Percentiles rank a stretch among this genome's conserved stretches.
phyloP scores from a whole-genome alignment of 768 basidiomycete species.

The Dacryopinax primogenitus region DNA sequence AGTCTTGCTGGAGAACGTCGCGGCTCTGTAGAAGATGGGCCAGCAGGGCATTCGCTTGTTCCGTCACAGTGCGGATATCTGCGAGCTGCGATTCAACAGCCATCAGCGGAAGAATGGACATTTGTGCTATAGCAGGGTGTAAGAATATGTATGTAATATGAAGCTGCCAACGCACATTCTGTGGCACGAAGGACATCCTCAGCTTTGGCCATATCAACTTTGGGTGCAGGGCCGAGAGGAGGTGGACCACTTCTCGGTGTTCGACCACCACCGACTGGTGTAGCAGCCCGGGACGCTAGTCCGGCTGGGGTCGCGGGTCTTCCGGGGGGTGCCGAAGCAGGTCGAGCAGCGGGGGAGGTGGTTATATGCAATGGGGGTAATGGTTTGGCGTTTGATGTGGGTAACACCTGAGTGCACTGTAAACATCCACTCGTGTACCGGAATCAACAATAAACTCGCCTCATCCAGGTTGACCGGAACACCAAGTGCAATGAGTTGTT shows the following conservation, averaged over 20 bases:
- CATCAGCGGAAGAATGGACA: conserved; percentile 57
- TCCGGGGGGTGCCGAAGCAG: conserved; percentile 66
- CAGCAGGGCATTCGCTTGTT: conserved; percentile 58
- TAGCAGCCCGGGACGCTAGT: conserved; percentile 41
- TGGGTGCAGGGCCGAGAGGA: conserved; percentile 60
- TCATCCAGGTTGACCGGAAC: conserved; percentile 94
- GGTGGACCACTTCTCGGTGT: conserved; percentile 24
- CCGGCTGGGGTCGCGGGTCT: conserved; percentile 28
- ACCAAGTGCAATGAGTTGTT: conserved; percentile 81
- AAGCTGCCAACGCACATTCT: conserved; percentile 12
- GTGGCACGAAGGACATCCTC: conserved; percentile 48
- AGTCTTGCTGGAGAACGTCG: conserved; percentile 73
- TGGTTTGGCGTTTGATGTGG: conserved; percentile 47
- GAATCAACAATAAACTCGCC: conserved; percentile 29
- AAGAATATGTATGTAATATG: background rate
- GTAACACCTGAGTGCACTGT: conserved; percentile 28
- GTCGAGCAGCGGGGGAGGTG: conserved; percentile 38
- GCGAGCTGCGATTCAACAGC: conserved; percentile 53
- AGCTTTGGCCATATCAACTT: conserved; percentile 54
- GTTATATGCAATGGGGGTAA: conserved; percentile 72
- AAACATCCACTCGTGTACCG: no score
- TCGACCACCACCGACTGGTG: conserved; percentile 32
- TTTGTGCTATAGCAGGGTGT: conserved; percentile 38
- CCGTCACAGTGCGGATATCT: conserved; percentile 59
- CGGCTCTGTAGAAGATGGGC: conserved; percentile 71